Base-by-base conservation (phyloP, 139 green algal species). In the Picochlorum sp. region DNA sequence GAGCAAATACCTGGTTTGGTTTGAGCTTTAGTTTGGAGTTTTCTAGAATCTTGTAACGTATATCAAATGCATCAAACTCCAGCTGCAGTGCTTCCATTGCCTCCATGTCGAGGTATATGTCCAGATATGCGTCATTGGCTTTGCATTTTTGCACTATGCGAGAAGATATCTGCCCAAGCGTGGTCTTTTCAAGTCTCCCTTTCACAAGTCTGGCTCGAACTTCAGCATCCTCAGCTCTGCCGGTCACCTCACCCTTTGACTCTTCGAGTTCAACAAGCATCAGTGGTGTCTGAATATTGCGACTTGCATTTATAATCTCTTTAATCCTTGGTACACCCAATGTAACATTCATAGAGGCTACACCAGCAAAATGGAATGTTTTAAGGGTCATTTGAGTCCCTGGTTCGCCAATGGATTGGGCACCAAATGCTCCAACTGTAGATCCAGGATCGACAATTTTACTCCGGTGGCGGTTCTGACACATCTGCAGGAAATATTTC, bases 331-430 rank as follows among this genome's bases (percentile, higher is more conserved):
- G 93, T 64, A 98, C 93, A 20, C 93, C 93, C 41, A 92, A 82
- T 16, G 92, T 98, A 45, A 98, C 81, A 78, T 98, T 97, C 93
- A 98, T 98, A 73, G 63, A 84, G 3, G 93, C 93, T 49, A 98
- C 91, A 4, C 93, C 93, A 7, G 93, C 93, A 82, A 98, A 98
- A 74, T 98, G 93, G 74, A 98, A 98, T 20, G 88, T 98, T 77
- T 98, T 98, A 21, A 98, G 85, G 16, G 93, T 98, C 93, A 98
- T 98, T 81, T 98, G 93, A 13, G 93, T 98, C 60, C 91, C 91
- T 0, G 92, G 92, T 78, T 98, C 91, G 51, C 90, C 90, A 49
- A 98, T 97, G 32, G 73, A 88, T 77, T 98, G 92, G 20, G 92
- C 92, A 14, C 86, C 92, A 47, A 97, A 83, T 6, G 90, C 92